Conservation (phyloP, 2,329 filamentous ascomycete genomes). For the Orbilia blumenaviensis region DNA sequence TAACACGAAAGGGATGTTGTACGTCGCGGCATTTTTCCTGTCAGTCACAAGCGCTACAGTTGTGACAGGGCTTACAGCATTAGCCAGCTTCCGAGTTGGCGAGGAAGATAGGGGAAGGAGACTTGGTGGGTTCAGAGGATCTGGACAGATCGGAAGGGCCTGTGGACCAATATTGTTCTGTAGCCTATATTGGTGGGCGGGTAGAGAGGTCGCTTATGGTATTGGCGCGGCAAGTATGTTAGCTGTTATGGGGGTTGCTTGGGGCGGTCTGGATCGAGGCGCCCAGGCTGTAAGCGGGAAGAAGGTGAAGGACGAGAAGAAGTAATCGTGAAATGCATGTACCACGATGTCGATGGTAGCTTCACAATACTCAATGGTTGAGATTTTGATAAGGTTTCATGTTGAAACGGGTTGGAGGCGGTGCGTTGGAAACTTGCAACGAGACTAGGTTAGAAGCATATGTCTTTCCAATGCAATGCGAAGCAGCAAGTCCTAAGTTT, state of each 20-base stretch:
- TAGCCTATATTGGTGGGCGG: conserved; percentile 93
- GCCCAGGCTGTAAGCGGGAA: not conserved
- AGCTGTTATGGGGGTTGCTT: conserved; percentile 75
- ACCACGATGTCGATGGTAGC: not conserved
- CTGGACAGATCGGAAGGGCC: conserved; percentile 81
- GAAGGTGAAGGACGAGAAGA: conserved; percentile 29
- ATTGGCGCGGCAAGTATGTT: conserved; percentile 83
- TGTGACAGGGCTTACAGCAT: conserved; percentile 88
- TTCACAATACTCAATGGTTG: not conserved
- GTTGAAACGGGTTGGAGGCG: no score
- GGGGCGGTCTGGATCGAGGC: conserved; percentile 70
- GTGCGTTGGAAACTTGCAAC: no score
- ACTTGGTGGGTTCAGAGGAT: conserved; percentile 76
- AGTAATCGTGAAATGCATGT: conserved; percentile 4
- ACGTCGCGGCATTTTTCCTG: conserved; percentile 81
- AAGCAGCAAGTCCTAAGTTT: no score
- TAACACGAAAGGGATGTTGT: conserved; percentile 74
- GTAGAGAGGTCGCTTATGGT: conserved; percentile 82
- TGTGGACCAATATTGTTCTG: conserved; percentile 90
- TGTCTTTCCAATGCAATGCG: no score
- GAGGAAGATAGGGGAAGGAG: conserved; percentile 84
- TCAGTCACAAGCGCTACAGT: conserved; percentile 93
- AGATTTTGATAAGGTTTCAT: no score
- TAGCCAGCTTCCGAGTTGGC: conserved; percentile 87
- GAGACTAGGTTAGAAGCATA: no score